Evolutionary conservation across 257 asterid genomes (phyloP).

Genomic region (Rehmannia glutinosa): DNA sequence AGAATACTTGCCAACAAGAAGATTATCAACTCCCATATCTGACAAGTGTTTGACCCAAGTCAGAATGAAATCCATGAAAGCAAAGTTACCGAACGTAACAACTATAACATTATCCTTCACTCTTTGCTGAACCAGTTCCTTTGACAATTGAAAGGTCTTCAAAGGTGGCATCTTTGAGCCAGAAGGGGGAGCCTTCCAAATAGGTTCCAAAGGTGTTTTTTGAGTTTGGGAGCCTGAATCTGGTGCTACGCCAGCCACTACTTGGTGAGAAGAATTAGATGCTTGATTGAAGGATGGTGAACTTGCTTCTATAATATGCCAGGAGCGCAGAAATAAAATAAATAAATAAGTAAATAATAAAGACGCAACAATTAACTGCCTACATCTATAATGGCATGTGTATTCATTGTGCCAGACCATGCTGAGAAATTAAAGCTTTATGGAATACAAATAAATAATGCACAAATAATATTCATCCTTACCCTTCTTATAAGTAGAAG

Average conservation of each 20-base stretch:
- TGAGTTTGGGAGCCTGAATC: slow-evolving; percentile 22
- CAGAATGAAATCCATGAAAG: slow-evolving; percentile 97
- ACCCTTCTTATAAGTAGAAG: not conserved
- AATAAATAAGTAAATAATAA: not conserved
- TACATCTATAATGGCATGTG: not conserved
- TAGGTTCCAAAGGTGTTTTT: slow-evolving; percentile 37
- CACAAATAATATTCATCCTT: not conserved
- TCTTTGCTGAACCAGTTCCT: slow-evolving; percentile 73
- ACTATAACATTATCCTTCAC: slow-evolving; percentile 69
- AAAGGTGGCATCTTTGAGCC: slow-evolving; percentile 87
- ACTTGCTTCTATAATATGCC: slow-evolving; percentile 25
- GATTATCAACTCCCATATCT: slow-evolving; percentile 77
- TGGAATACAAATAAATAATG: not conserved
- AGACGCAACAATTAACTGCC: not conserved
- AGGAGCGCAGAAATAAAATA: not conserved
- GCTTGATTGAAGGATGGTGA: slow-evolving; percentile 34
- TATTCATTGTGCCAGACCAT: not conserved
- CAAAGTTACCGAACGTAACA: slow-evolving; percentile 94
- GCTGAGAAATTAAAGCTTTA: slow-evolving; percentile 1
- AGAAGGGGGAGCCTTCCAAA: slow-evolving; percentile 75
- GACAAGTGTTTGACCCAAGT: slow-evolving; percentile 97
- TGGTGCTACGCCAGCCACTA: slow-evolving; percentile 19
- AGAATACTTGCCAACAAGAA: slow-evolving; percentile 75
- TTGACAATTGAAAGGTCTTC: slow-evolving; percentile 66
- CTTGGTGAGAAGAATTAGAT: slow-evolving; percentile 39